Evolutionary conservation across 495 filamentous ascomycete species (phyloP).

Genomic region (Tuber brumale): DNA sequence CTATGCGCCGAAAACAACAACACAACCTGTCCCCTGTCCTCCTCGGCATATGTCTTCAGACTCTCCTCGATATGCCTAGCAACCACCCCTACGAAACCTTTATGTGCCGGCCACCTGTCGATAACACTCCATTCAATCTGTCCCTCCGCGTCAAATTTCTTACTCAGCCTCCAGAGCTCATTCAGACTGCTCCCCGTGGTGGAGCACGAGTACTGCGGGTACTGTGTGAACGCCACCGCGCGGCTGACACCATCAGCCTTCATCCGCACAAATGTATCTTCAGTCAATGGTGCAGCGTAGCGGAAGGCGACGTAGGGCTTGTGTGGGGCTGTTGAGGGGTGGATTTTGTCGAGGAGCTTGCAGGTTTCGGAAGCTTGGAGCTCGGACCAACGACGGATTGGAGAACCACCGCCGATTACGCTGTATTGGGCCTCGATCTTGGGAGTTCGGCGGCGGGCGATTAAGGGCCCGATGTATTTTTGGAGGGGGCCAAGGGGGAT

Average conservation of each 20-base stretch:
- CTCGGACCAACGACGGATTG: slow-evolving; percentile 97
- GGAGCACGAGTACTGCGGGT: slow-evolving; percentile 98
- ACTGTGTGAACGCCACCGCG: slow-evolving; percentile 96
- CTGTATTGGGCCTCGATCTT: slow-evolving; percentile 95
- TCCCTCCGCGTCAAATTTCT: slow-evolving; percentile 71
- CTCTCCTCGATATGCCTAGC: slow-evolving; percentile 81
- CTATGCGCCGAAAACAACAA: slow-evolving; percentile 93
- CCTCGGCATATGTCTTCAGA: slow-evolving; percentile 72
- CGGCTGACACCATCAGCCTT: slow-evolving; percentile 85
- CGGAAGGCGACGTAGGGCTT: slow-evolving; percentile 99
- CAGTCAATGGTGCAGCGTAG: slow-evolving; percentile 88
- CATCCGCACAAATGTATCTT: slow-evolving; percentile 77
- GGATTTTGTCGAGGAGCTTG: slow-evolving; percentile 83
- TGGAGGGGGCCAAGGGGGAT: slow-evolving; percentile 95
- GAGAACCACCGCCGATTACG: slow-evolving; percentile 90
- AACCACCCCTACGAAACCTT: slow-evolving; percentile 83
- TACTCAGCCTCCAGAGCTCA: slow-evolving; percentile 94
- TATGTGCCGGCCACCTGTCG: slow-evolving; percentile 88
- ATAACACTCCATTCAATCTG: slow-evolving; percentile 94
- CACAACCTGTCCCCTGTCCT: slow-evolving; percentile 69
- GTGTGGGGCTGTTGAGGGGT: slow-evolving; percentile 89
- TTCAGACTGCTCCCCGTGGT: slow-evolving; percentile 95
- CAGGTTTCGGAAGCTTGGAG: slow-evolving; percentile 90
- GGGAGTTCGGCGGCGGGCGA: slow-evolving; percentile 77
- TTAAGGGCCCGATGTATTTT: slow-evolving; percentile 79